Base-by-base conservation (phyloP, 352 stramenopile species). In the Pythium sukuiense region DNA sequence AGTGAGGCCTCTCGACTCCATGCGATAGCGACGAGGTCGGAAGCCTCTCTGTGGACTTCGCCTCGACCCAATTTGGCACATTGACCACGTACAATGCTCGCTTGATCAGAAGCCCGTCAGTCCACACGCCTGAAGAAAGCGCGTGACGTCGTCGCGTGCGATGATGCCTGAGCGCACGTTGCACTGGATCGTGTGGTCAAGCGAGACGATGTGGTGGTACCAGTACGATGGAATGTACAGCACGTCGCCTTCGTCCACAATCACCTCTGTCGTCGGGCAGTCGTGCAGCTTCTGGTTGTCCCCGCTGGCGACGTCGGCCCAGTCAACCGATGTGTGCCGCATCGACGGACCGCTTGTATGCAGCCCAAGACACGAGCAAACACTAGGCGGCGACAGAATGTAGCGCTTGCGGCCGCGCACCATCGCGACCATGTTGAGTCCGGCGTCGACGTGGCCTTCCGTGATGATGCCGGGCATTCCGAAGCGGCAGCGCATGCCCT, bases 131-230 rank as follows among this genome's bases (percentile, higher is more conserved):
- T 55, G 48, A 16, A 89, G 61, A 64, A 81, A 81, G 9, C 68
- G 26, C 11, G 63, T 59, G n/a, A 68, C 68, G 53, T 85, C 65
- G n/a, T 73, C 39, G 24, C 81, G 73, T 39, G 70, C 59, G 4
- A 67, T 70, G 39, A 77, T 63, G 0, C 79, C 77, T n/a, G 81
- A 93, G 29, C 95, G 81, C 29, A 93, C 76, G 73, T 99, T 99
- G 80, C 95, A 98, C 73, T 99, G 96, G 30, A 95, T 95, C 71
- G 89, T 98, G 30, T 97, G 92, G 67, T 97, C 90, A 13, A 98
- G 76, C 43, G 89, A 97, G 7, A 98, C 88, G 70, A 99, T 98
- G 69, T 96, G 97, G 74, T 99, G 96, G 71, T 98, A 98, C 91
- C 92, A 99, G 62, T 81, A 90, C 8, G 92, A 97, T 8, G 96